These are phyloP conservation scores for Pseudomicrostroma phylloplanum DNA, from an alignment of 1,284 basidiomycete species.

Conservation along the genomic window DNA sequence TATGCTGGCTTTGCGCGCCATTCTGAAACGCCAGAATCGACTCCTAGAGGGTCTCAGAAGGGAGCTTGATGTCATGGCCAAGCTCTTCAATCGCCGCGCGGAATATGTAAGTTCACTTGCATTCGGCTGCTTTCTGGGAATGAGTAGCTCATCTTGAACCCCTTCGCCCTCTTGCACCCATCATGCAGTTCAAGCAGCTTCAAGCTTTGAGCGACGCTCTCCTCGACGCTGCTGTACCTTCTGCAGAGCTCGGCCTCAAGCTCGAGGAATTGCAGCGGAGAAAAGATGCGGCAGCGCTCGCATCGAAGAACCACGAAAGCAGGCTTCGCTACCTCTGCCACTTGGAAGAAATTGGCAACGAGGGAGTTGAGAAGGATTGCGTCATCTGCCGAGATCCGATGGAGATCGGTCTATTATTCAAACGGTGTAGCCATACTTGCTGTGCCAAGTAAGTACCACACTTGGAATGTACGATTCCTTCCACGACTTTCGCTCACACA, in stretches of 20 bases:
- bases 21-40: constrained; percentile 25
- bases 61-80: constrained; percentile 20
- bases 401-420: constrained; percentile 35
- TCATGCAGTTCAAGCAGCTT: constrained; percentile 32
- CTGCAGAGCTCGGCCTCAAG: not conserved
- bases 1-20: constrained; percentile 15
- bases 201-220: constrained; percentile 29
- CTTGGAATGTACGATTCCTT: too few relatives aligned
- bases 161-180: too few relatives aligned
- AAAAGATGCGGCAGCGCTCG: not conserved
- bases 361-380: constrained; percentile 22
- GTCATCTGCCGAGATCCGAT: constrained; percentile 43
- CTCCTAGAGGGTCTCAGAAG: constrained; percentile 25
- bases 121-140: too few relatives aligned
- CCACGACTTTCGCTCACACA: too few relatives aligned
- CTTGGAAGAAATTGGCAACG: constrained; percentile 27
- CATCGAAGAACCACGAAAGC: constrained; percentile 13
- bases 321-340: constrained; percentile 39
- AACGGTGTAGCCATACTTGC: constrained; percentile 40
- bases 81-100: constrained; percentile 36
- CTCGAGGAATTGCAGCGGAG: not conserved
- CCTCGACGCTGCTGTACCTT: not conserved
- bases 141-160: too few relatives aligned
- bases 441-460: constrained; percentile 23
- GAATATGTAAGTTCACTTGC: constrained; percentile 15